Evolutionary conservation across 257 asterid species (phyloP).

Genomic region (Solanum piurae): DNA sequence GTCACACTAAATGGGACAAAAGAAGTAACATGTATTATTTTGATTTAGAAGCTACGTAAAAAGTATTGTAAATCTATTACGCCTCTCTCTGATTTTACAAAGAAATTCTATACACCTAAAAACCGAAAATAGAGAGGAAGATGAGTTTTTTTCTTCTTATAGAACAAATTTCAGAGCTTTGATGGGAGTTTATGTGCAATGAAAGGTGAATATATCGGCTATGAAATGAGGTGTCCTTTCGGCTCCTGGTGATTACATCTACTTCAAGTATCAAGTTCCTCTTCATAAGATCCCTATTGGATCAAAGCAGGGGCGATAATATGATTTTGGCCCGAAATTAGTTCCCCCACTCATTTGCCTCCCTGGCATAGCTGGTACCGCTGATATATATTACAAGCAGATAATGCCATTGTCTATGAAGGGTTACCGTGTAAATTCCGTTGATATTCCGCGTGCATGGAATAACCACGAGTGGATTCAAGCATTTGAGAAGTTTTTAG

Average conservation of each 20-base stretch:
- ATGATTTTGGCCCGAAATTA: slow-evolving; percentile 92
- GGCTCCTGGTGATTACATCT: slow-evolving; percentile 91
- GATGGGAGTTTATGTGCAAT: background rate
- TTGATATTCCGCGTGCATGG: slow-evolving; percentile 95
- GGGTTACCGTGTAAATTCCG: slow-evolving; percentile 93
- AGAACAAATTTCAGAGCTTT: background rate
- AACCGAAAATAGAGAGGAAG: background rate
- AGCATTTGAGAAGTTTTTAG: slow-evolving; percentile 95
- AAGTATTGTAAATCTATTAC: no score
- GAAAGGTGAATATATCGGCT: slow-evolving; percentile 11
- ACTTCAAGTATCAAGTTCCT: slow-evolving; percentile 99
- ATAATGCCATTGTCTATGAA: slow-evolving; percentile 89
- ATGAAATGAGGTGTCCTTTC: slow-evolving; percentile 93
- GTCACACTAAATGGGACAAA: no score
- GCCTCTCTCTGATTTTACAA: background rate
- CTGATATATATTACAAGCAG: slow-evolving; percentile 95
- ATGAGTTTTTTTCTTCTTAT: background rate
- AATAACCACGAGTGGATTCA: slow-evolving; percentile 87
- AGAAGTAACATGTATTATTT: no score
- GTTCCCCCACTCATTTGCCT: slow-evolving; percentile 93
- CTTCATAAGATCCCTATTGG: slow-evolving; percentile 98
- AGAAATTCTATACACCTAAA: background rate
- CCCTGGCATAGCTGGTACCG: slow-evolving; percentile 94
- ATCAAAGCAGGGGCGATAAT: slow-evolving; percentile 93
- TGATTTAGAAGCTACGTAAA: no score